These are phyloP conservation scores for Citrus sinensis DNA, from an alignment of 345 rosid genomes.

Conservation along the genomic window DVS_A1.0 CM039165.1:26644001-26644500, in stretches of 20 bases:
- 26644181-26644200: slow-evolving; percentile 44
- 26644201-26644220: slow-evolving; percentile 32
- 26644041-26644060: slow-evolving; percentile 28
- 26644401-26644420: slow-evolving; percentile 40
- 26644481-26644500: slow-evolving; percentile 45
- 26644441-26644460: slow-evolving; percentile 42
- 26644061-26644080: slow-evolving; percentile 29
- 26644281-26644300: slow-evolving; percentile 38
- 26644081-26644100: slow-evolving; percentile 38
- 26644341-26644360: slow-evolving; percentile 18
- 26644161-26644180: slow-evolving; percentile 24
- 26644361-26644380: slow-evolving; percentile 12
- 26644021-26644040: slow-evolving; percentile 45
- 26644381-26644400: slow-evolving; percentile 32
- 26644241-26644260: slow-evolving; percentile 40
- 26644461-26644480: slow-evolving; percentile 58
- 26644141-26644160: slow-evolving; percentile 29
- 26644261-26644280: slow-evolving; percentile 27
- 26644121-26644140: slow-evolving; percentile 25
- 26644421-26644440: slow-evolving; percentile 51
- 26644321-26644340: slow-evolving; percentile 28
- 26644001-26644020: slow-evolving; percentile 38
- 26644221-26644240: slow-evolving; percentile 30
- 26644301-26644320: slow-evolving; percentile 48
- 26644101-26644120: slow-evolving; percentile 31